A percentile compares a stretch with the other conserved stretches of the same genome.
These are phyloP conservation scores for Boletales sp. DNA, from an alignment of 768 basidiomycete genomes.

Conservation along the genomic window DNA sequence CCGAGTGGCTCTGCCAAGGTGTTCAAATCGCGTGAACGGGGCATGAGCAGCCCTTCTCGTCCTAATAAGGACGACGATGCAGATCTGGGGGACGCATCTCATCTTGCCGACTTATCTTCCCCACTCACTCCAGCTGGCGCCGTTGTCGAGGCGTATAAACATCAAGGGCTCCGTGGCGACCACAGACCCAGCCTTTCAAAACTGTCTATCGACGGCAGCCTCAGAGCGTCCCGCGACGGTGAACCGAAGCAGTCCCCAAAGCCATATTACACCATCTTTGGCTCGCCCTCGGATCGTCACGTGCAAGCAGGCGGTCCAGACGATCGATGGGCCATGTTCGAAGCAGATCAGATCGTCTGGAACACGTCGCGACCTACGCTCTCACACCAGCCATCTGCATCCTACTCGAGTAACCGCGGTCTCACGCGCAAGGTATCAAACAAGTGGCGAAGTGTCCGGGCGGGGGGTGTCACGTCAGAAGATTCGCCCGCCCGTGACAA, in stretches of 20 bases:
- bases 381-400: constrained; percentile 4
- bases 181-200: constrained; percentile 10
- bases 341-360: constrained; percentile 1
- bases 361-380: neutral
- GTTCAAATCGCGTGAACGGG: constrained; percentile 11
- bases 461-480: constrained; percentile 11
- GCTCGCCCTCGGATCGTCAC: constrained; percentile 41
- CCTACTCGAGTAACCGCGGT: constrained; percentile 17
- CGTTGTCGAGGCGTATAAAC: constrained; percentile 47
- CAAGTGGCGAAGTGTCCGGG: constrained; percentile 28
- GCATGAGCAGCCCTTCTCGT: constrained; percentile 6
- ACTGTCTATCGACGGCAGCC: constrained; percentile 24
- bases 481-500: constrained; percentile 21
- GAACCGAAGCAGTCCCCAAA: constrained; percentile 20
- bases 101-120: neutral
- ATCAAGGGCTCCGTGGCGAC: constrained; percentile 32
- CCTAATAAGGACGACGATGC: neutral
- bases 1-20: constrained; percentile 26
- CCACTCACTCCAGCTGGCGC: constrained; percentile 44
- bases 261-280: constrained; percentile 60
- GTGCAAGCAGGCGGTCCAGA: constrained; percentile 43
- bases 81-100: neutral
- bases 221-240: constrained; percentile 5
- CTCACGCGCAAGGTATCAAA: constrained; percentile 37
- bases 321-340: constrained; percentile 25